phyloP scores from a whole-genome alignment of 208 protist species.

The Trypanosomatidae sp. region DNA sequence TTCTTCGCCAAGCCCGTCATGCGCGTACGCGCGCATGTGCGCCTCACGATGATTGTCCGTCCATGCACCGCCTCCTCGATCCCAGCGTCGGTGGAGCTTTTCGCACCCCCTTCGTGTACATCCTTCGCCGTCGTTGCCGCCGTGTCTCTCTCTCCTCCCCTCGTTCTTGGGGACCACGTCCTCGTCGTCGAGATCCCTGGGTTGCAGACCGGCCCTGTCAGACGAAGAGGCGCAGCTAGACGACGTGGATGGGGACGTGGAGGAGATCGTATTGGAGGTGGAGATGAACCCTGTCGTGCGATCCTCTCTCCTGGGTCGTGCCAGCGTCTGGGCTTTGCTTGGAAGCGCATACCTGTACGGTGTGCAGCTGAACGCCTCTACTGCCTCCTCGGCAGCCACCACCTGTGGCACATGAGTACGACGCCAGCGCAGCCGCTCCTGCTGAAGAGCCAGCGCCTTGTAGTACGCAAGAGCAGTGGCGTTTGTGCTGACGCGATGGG shows the following conservation, averaged over 20 bases:
- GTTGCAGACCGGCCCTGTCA: not conserved
- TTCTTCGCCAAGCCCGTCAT: not conserved
- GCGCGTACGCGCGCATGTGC: not conserved
- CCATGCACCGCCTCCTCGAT: not conserved
- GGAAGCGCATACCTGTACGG: conserved; percentile 17
- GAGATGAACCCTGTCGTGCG: not conserved
- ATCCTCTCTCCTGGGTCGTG: conserved; percentile 14
- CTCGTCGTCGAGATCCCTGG: too few species aligned
- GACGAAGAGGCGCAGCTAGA: not conserved
- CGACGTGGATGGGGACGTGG: not conserved
- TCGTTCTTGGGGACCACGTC: not conserved
- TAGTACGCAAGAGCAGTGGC: conserved; percentile 78
- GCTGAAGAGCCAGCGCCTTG: conserved; percentile 54
- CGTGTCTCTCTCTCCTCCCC: not conserved
- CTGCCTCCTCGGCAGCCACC: conserved; percentile 5
- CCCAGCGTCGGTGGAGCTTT: not conserved
- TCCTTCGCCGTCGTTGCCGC: not conserved
- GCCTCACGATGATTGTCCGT: not conserved
- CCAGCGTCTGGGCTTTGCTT: not conserved
- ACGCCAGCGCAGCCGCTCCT: conserved; percentile 35
- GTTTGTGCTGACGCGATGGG: conserved; percentile 53
- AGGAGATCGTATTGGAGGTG: not conserved
- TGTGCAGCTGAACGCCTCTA: conserved; percentile 14
- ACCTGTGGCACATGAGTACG: conserved; percentile 17
- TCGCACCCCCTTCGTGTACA: too few species aligned